These are phyloP conservation scores for Mycena sp. DNA, from an alignment of 1,284 basidiomycete genomes.

Conservation along the genomic window DNA sequence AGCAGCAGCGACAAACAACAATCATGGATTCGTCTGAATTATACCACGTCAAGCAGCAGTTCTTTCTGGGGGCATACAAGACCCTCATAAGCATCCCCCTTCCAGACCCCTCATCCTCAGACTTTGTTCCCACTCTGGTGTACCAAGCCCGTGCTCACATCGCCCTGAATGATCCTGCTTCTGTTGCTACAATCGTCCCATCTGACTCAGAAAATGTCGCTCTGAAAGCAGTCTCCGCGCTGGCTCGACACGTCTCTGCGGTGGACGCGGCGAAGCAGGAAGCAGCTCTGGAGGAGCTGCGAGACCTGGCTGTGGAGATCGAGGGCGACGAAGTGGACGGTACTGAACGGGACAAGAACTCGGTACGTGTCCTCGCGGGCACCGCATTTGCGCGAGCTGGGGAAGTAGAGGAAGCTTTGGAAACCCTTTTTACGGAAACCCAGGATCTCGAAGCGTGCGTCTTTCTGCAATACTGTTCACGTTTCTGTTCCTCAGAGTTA, in stretches of 20 bases:
- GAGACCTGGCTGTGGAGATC: constrained; percentile 87
- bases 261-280: constrained; percentile 60
- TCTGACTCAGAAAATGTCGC: constrained; percentile 70
- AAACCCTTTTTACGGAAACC: constrained; percentile 80
- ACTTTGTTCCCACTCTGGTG: constrained; percentile 72
- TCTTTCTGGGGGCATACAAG: constrained; percentile 81
- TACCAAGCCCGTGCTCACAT: constrained; percentile 89
- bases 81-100: constrained; percentile 60
- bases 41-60: constrained; percentile 88
- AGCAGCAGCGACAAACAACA: not conserved
- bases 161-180: constrained; percentile 72
- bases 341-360: constrained; percentile 69
- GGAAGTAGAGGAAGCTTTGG: constrained; percentile 91
- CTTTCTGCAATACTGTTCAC: constrained; percentile 20
- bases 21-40: constrained; percentile 84
- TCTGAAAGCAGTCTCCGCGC: constrained; percentile 74
- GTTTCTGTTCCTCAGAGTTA: constrained; percentile 12
- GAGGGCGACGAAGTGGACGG: constrained; percentile 80
- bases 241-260: constrained; percentile 73
- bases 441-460: constrained; percentile 88
- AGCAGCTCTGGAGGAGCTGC: constrained; percentile 78
- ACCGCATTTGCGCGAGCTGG: constrained; percentile 86
- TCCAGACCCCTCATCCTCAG: constrained; percentile 69
- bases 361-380: constrained; percentile 82
- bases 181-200: constrained; percentile 65